Evolutionary conservation across 176 grass and related monocot genomes (phyloP), one percentile per base, ranked within the genome.

Genomic region (Pontederia crassipes): DNA sequence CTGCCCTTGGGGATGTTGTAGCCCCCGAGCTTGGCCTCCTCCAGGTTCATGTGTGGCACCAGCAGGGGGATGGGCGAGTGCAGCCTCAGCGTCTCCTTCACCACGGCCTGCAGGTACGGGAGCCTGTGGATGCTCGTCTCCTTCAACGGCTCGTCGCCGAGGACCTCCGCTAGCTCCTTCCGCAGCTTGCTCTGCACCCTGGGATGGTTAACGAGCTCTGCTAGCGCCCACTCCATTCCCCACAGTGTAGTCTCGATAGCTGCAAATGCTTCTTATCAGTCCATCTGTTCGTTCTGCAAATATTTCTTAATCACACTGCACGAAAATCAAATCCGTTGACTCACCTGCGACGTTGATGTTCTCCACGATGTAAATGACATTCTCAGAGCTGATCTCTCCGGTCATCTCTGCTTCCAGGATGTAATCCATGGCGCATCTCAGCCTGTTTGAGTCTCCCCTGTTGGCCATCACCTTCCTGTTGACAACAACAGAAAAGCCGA

Each of bases 61-160:
- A 69, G 53, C 27, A 69, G 66, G 3, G 66, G 66, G n/a, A 69
- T 69, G n/a, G 66, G 66, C 52, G 66, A 69, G 53, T 69, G 66
- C 11, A 69, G 53, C 40, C 66, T 32, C 15, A 69, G 66, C 17
- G 66, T 69, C n/a, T 69, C 66, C 66, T 46, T 69, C 32, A 46
- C 66, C n/a, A 69, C 66, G 2, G 66, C 66, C 11, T 56, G 52
- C 53, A 69, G 28, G 66, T 69, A 69, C 16, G 66, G 66, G 11
- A 69, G 66, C 29, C 17, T 54, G 28, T 17, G 66, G 0, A 69
- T 52, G 53, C 13, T 56, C 13, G 66, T 13, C 12, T 69, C 66
- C 6, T 32, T 57, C 66, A 69, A 2, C 13, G 66, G 66, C 14
- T 69, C 35, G 17, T 26, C 29, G 4, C 52, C 66, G 11, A 69